phyloP scores from a whole-genome alignment of 768 basidiomycete genomes.

The Xerocomus potaroensis region DNA sequence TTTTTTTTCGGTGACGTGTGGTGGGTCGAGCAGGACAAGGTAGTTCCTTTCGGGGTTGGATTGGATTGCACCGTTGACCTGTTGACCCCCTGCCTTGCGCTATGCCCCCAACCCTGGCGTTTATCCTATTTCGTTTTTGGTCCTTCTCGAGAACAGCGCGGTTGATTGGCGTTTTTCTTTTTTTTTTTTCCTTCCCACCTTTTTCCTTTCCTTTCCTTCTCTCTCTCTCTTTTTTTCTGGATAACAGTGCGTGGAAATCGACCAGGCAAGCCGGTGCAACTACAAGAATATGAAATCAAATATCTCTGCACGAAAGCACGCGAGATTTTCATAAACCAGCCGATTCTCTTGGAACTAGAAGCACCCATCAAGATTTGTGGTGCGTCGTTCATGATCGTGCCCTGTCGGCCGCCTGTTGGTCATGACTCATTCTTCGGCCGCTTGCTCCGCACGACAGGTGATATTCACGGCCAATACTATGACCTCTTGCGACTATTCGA shows the following conservation, averaged over 20 bases:
- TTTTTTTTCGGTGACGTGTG: not conserved
- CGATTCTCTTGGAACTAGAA: slow-evolving; percentile 95
- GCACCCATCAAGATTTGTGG: slow-evolving; percentile 99
- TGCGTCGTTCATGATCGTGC: slow-evolving; percentile 36
- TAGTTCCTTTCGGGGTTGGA: too few species aligned
- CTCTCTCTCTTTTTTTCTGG: slow-evolving; percentile 20
- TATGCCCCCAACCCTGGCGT: not conserved
- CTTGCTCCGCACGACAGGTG: slow-evolving; percentile 62
- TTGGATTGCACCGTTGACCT: too few species aligned
- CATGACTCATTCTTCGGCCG: slow-evolving; percentile 25
- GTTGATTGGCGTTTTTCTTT: slow-evolving; percentile 16
- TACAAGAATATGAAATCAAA: slow-evolving; percentile 99
- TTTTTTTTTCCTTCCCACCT: too few species aligned
- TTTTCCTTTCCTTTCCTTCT: too few species aligned
- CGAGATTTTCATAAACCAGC: slow-evolving; percentile 99
- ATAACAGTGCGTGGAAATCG: slow-evolving; percentile 94
- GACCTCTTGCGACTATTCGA: slow-evolving; percentile 97
- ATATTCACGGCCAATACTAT: slow-evolving; percentile 99
- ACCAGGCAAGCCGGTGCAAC: slow-evolving; percentile 96
- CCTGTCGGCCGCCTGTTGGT: slow-evolving; percentile 4
- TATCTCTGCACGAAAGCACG: slow-evolving; percentile 97
- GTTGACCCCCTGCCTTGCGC: not conserved
- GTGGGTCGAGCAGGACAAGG: too few species aligned
- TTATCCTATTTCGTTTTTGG: not conserved
- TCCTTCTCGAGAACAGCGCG: not conserved